Conservation (phyloP, 1,139 yeast genomes). For the Candida sanyaensis region DNA sequence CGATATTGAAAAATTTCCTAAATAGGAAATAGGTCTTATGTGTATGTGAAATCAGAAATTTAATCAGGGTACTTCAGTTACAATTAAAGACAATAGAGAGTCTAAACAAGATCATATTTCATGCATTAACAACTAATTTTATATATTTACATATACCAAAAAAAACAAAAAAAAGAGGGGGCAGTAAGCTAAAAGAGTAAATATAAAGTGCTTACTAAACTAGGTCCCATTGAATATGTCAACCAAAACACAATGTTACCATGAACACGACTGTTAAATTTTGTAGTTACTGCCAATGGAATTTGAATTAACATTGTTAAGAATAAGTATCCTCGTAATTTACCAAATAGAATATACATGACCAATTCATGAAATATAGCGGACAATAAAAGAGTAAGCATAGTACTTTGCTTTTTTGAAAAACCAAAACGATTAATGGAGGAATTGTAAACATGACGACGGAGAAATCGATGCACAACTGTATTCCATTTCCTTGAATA, state of each 20-base stretch:
- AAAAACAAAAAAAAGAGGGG: too few relatives aligned
- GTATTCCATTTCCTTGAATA: conserved; percentile 93
- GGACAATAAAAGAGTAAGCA: conserved; percentile 80
- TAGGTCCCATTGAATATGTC: conserved; percentile 89
- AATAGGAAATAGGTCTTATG: neutral
- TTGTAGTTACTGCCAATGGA: conserved; percentile 59
- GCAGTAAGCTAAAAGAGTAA: conserved; percentile 55
- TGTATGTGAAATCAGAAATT: too few relatives aligned
- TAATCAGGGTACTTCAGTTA: too few relatives aligned
- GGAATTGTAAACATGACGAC: conserved; percentile 93
- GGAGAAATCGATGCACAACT: conserved; percentile 89
- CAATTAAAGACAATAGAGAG: too few relatives aligned
- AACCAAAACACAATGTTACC: conserved; percentile 90
- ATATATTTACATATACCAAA: neutral
- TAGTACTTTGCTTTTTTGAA: conserved; percentile 66
- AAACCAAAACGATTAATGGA: conserved; percentile 76
- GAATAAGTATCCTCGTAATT: conserved; percentile 77
- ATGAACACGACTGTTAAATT: conserved; percentile 53
- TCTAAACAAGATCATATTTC: neutral
- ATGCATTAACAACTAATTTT: too few relatives aligned
- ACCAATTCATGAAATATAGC: conserved; percentile 86
- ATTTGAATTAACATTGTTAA: conserved; percentile 82
- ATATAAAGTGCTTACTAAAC: conserved; percentile 82
- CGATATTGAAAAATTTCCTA: neutral
- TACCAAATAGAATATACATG: conserved; percentile 84